Conservation (phyloP, 2,329 filamentous ascomycete genomes). For the Xylaria sp. region DNA sequence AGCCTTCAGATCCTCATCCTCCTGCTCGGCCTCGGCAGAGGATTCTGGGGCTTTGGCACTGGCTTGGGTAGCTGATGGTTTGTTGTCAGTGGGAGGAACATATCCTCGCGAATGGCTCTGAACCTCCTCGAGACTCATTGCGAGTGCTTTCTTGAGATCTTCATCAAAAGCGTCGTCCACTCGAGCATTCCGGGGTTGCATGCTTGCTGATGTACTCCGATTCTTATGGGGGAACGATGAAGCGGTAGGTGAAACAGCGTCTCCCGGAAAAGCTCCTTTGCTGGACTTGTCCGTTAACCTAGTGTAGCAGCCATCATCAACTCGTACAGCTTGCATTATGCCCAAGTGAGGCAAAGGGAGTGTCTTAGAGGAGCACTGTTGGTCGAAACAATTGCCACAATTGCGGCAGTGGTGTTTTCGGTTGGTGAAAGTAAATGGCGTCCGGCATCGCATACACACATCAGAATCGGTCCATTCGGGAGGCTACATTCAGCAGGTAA, state of each 20-base stretch:
- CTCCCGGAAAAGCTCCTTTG: constrained; percentile 51
- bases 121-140: constrained; percentile 97
- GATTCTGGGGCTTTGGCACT: constrained; percentile 52
- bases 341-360: constrained; percentile 91
- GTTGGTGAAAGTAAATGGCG: constrained; percentile 96
- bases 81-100: constrained; percentile 65
- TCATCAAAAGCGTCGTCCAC: constrained; percentile 94
- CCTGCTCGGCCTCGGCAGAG: constrained; percentile 84
- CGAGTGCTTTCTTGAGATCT: constrained; percentile 89
- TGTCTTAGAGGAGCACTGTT: constrained; percentile 90
- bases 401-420: constrained; percentile 98
- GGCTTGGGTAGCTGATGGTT: constrained; percentile 45
- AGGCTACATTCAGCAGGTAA: constrained; percentile 66
- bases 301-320: constrained; percentile 94
- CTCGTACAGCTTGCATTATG: constrained; percentile 88
- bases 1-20: constrained; percentile 91
- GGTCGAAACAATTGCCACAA: constrained; percentile 97
- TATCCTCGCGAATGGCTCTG: constrained; percentile 80
- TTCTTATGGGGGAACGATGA: constrained; percentile 67
- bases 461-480: constrained; percentile 98
- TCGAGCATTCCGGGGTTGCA: constrained; percentile 91
- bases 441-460: constrained; percentile 97
- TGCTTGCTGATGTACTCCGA: constrained; percentile 69
- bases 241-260: constrained; percentile 60
- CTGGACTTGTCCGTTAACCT: constrained; percentile 84